Base-by-base conservation (phyloP, 2,329 filamentous ascomycete genomes). In the Arthrobotrys pseudoclavata region DNA sequence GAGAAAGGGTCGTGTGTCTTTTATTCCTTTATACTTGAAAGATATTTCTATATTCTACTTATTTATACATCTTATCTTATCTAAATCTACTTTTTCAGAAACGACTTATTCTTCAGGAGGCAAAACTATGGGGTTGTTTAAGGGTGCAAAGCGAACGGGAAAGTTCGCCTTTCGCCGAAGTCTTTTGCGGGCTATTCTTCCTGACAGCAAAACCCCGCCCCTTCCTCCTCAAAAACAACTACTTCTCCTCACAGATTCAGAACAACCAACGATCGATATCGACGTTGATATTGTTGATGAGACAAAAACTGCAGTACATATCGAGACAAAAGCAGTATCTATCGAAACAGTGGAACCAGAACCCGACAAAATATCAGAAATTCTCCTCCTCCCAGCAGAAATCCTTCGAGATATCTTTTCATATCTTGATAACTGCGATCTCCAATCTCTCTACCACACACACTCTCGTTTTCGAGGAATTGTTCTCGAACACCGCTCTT, bases 351-450 rank as follows among this genome's bases (percentile, higher is more conserved):
- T 37, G 20, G 47, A 52, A 26, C 4, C 20, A 4, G 6, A 45
- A 15, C 18, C 10, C 22, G 48, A 31, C 20, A 22, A 29, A 4
- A 40, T 57, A 31, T 45, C 72, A 13, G 24, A 34, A 34, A 70
- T 76, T 3, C 66, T 76, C 3, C 72, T 70, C 0, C 72, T 76
- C 40, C 72, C 72, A n/a, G 66, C 72, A 6, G 72, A 76, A 18
- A 62, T 76, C 6, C 61, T 76, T 3, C 60, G 72, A 22, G 72
- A 70, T 26, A 70, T 76, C 31, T 76, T 76, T 37, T 64, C 72
- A 1, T 76, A 76, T 60, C 42, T 76, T 24, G 60, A 76, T 18
- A 53, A 29, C 50, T 7, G 40, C 26, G 67, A 66, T 2, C 26
- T 76, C 9, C 72, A 76, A 29, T 31, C 66, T 1, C 45, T 76